These are phyloP conservation scores for Solanum sitiens DNA, from an alignment of 257 asterid genomes.

Conservation along the genomic window DNA sequence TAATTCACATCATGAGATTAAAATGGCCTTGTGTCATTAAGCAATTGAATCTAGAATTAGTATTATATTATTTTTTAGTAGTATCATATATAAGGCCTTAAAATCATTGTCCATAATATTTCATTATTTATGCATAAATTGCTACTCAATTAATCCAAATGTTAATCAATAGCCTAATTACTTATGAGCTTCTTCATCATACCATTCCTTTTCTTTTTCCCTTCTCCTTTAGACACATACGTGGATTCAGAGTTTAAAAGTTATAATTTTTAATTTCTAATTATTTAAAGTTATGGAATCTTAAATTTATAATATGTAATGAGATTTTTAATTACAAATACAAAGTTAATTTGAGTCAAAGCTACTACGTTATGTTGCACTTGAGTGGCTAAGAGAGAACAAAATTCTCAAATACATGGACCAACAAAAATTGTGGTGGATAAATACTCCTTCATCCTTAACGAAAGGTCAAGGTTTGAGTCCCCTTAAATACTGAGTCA, in stretches of 20 bases:
- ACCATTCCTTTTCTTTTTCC: background rate
- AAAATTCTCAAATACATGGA: background rate
- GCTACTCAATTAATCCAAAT: background rate
- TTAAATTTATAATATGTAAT: background rate
- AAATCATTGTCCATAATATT: background rate
- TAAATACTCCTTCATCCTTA: background rate
- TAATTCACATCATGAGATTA: background rate
- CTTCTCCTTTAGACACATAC: background rate
- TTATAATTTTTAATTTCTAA: background rate
- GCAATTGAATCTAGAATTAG: background rate
- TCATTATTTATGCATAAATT: background rate
- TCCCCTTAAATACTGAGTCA: background rate
- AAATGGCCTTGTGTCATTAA: background rate
- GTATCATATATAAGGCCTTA: background rate
- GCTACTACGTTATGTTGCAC: background rate
- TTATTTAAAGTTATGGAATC: background rate
- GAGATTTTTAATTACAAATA: too few species aligned
- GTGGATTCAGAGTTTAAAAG: fast-evolving
- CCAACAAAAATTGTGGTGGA: background rate
- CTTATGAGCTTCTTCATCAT: background rate
- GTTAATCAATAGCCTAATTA: background rate
- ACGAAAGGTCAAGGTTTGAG: fast-evolving
- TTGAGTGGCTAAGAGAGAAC: background rate
- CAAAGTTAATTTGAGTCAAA: too few species aligned
- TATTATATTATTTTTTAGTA: background rate